Evolutionary conservation across 2,329 filamentous ascomycete species (phyloP), one percentile per base, ranked within the genome.

Genomic region (Chrysosporium keratinophilum): DNA sequence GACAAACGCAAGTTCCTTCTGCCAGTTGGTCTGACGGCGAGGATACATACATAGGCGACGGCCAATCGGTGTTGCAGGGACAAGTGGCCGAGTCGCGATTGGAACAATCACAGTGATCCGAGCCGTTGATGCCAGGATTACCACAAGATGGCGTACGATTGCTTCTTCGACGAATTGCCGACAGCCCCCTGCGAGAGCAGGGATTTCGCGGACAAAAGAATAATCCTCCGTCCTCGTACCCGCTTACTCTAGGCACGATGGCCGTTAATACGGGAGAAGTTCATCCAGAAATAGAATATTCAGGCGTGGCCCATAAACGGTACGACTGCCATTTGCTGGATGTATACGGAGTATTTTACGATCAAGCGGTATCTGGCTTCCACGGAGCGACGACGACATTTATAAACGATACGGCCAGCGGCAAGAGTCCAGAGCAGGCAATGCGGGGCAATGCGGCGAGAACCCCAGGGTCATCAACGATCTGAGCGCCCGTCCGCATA

Each of bases 31-130:
- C 2, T 5, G 19, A 14, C 20, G 9, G n/a, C 28, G 9, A n/a
- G 45, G 31, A 47, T 31, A 35, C 23, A 3, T 28, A 28, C 23
- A 28, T 28, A 28, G 23, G 23, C 23, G 23, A 31, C 45, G n/a
- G 20, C 46, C 46, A 49, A 41, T 49, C 39, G 49, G 41, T 40
- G 41, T 11, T 20, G 43, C 40, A 43, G 28, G 49, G 33, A 51
- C 15, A 35, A 28, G 49, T 15, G 40, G 49, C 15, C 49, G 17
- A 34, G 15, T 51, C 19, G 28, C 31, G 41, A 51, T 44, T 44
- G 2, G 23, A 15, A 37, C n/a, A 28, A 34, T 12, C 9, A 40
- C 5, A 14, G 15, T 31, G 45, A 39, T 40, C 46, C 28, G 10
- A 40, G 28, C 46, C 12, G 46, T 31, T 17, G 34, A 28, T 40